Percentiles rank a stretch among this genome's conserved stretches.
Evolutionary conservation across 352 stramenopile genomes (phyloP).

Genomic region (Pythium scleroteichum): DNA sequence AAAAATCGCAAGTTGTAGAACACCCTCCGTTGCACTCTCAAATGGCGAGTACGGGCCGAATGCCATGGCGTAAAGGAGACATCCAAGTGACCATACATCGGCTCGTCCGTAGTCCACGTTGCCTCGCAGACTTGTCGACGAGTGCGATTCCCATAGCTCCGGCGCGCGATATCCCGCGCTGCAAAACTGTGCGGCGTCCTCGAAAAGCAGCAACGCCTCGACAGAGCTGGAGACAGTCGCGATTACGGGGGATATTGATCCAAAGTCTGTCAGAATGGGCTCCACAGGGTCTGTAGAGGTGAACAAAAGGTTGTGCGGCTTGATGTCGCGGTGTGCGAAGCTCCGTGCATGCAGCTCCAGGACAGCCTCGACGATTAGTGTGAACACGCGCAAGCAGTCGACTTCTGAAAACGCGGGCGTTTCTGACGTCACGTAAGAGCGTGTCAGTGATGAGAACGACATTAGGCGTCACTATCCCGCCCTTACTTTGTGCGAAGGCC

Average conservation of each 20-base stretch:
- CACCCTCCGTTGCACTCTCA: conserved; percentile 62
- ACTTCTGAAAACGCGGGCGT: conserved; percentile 43
- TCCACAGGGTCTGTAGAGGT: conserved; percentile 36
- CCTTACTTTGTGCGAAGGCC: conserved; percentile 29
- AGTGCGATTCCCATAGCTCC: conserved; percentile 83
- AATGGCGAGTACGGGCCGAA: conserved; percentile 91
- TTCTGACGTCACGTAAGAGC: conserved; percentile 5
- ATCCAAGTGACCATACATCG: conserved; percentile 92
- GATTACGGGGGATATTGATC: conserved; percentile 51
- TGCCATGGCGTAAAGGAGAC: conserved; percentile 89
- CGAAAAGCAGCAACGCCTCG: conserved; percentile 66
- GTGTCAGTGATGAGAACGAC: not conserved
- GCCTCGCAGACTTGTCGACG: conserved; percentile 19
- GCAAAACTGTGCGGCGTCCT: conserved; percentile 77
- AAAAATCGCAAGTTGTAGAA: conserved; percentile 55
- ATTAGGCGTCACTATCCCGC: not conserved
- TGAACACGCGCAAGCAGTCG: conserved; percentile 56
- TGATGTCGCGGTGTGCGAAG: conserved; percentile 77
- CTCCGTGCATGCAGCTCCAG: conserved; percentile 52
- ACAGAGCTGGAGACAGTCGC: conserved; percentile 30
- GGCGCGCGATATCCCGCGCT: conserved; percentile 91
- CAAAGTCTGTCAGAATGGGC: conserved; percentile 80
- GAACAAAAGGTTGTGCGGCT: conserved; percentile 75
- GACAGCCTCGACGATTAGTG: conserved; percentile 54
- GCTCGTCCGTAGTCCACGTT: conserved; percentile 55